Percentiles rank a stretch among this genome's conserved stretches.
Conservation (phyloP, 140 eudicot genomes). For the Senecio squalidus region DNA sequence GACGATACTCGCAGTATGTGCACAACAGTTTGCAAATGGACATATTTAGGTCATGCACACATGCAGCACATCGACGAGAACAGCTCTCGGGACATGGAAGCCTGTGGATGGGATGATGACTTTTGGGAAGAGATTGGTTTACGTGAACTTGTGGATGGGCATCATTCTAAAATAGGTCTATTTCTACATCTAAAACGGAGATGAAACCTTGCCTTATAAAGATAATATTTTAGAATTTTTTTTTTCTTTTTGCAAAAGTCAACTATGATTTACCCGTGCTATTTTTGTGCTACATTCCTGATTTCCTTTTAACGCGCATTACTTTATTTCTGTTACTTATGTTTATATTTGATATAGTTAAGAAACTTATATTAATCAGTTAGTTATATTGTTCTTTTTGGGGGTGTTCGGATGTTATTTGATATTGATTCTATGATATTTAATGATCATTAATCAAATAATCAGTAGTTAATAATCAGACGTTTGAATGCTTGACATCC, state of each 20-base stretch:
- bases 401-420: too few relatives aligned
- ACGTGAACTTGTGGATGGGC: slow-evolving; percentile 83
- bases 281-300: too few relatives aligned
- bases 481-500: too few relatives aligned
- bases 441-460: too few relatives aligned
- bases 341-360: neutral
- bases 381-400: neutral
- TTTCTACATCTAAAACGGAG: neutral
- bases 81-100: slow-evolving; percentile 80
- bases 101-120: slow-evolving; percentile 98
- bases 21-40: slow-evolving; percentile 99
- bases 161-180: slow-evolving; percentile 96
- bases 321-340: neutral
- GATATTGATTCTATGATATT: too few relatives aligned
- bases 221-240: too few relatives aligned
- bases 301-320: neutral
- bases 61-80: slow-evolving; percentile 64
- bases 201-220: too few relatives aligned
- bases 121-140: slow-evolving; percentile 99
- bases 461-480: too few relatives aligned
- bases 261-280: too few relatives aligned
- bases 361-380: neutral
- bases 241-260: too few relatives aligned
- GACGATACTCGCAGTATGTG: slow-evolving; percentile 98
- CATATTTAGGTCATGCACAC: slow-evolving; percentile 98